phyloP scores from a whole-genome alignment of 441 rosid genomes.

The Metrosideros polymorpha region DNA sequence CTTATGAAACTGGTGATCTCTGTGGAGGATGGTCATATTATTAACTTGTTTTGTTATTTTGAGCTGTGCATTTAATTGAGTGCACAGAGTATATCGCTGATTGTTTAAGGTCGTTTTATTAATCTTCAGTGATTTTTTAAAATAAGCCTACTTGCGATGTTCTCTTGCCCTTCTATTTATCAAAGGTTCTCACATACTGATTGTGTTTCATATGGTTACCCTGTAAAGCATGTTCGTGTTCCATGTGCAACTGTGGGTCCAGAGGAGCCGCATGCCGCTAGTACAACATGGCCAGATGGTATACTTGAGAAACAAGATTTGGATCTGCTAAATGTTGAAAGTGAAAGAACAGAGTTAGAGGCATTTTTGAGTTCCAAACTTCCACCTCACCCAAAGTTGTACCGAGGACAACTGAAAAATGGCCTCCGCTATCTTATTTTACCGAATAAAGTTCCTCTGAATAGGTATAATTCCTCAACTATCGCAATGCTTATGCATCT shows the following conservation, averaged over 20 bases:
- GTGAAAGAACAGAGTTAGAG: constrained; percentile 34
- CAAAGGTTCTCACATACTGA: background rate
- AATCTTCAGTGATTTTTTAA: background rate
- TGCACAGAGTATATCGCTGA: background rate
- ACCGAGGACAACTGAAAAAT: constrained; percentile 77
- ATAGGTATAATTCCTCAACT: constrained; percentile 45
- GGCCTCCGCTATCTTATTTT: constrained; percentile 95
- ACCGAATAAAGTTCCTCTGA: constrained; percentile 94
- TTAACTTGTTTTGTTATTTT: background rate
- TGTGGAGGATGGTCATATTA: background rate
- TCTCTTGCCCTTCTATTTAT: background rate
- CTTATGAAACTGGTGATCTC: background rate
- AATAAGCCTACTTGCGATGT: background rate
- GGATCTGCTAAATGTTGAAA: constrained; percentile 43
- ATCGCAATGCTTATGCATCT: background rate
- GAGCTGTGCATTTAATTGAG: background rate
- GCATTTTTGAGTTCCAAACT: constrained; percentile 63
- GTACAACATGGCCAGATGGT: constrained; percentile 83
- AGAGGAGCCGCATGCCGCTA: constrained; percentile 96
- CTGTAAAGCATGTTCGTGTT: constrained; percentile 41
- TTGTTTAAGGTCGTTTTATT: background rate
- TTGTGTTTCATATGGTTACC: constrained; percentile 13
- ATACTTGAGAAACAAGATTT: constrained; percentile 63
- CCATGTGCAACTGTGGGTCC: constrained; percentile 83
- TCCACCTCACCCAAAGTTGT: constrained; percentile 85